A percentile compares a stretch with the other conserved stretches of the same genome.
Evolutionary conservation across 2,329 filamentous ascomycete genomes (phyloP).

Genomic region (Penicillium sp.): DNA sequence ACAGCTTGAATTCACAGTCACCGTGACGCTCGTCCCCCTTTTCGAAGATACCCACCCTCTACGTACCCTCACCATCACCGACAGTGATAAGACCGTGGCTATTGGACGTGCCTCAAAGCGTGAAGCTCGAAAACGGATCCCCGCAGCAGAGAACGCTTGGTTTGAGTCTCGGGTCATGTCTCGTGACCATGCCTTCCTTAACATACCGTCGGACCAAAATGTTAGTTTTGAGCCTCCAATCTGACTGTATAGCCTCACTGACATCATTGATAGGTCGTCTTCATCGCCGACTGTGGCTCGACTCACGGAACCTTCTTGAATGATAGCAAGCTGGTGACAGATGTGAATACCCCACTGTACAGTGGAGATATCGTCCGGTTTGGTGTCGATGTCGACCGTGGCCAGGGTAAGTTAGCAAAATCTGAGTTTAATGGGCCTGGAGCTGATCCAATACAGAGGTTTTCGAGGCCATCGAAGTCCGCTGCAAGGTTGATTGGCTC

Average conservation of each 20-base stretch:
- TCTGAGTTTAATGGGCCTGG: background rate
- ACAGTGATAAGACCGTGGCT: constrained; percentile 24
- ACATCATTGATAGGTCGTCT: constrained; percentile 37
- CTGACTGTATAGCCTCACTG: constrained; percentile 5
- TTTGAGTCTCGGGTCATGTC: constrained; percentile 50
- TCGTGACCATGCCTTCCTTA: constrained; percentile 42
- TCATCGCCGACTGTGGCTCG: constrained; percentile 54
- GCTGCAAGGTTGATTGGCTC: constrained; percentile 29
- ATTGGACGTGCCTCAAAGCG: constrained; percentile 45
- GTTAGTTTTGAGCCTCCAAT: constrained; percentile 18
- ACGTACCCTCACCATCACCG: constrained; percentile 30
- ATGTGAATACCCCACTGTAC: constrained; percentile 38
- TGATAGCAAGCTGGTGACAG: constrained; percentile 39
- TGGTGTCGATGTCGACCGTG: constrained; percentile 50
- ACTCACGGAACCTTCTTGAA: constrained; percentile 63
- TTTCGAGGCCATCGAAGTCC: constrained; percentile 33
- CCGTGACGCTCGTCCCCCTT: constrained; percentile 32
- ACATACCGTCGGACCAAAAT: constrained; percentile 23
- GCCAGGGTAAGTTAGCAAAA: constrained; percentile 34
- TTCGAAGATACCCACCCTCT: constrained; percentile 18
- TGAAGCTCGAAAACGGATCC: constrained; percentile 33
- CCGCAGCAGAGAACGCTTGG: constrained; percentile 40
- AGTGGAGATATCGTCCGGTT: constrained; percentile 41
- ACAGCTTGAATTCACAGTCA: constrained; percentile 24
- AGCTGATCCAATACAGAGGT: constrained; percentile 18